A percentile compares a stretch with the other conserved stretches of the same genome.
Evolutionary conservation across 2,329 filamentous ascomycete genomes (phyloP).

Genomic region (Cladophialophora immunda): DNA sequence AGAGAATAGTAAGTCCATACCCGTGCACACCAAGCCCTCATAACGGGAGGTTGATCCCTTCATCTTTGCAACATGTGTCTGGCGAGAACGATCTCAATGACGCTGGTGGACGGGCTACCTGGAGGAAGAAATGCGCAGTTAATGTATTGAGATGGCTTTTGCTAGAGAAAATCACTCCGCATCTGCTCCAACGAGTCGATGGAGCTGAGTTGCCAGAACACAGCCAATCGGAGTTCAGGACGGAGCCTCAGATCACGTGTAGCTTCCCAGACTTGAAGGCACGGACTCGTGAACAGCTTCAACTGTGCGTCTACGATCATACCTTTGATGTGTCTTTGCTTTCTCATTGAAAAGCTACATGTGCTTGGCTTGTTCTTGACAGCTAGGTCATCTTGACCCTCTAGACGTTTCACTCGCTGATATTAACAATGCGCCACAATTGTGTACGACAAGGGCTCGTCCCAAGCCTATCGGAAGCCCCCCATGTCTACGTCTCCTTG

Average conservation of each 20-base stretch:
- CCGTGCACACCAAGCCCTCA: conserved; percentile 23
- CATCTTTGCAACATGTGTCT: conserved; percentile 27
- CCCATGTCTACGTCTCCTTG: too few species aligned
- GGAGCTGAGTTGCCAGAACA: background rate
- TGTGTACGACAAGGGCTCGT: background rate
- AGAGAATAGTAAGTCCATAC: conserved; percentile 5
- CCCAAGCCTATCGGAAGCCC: too few species aligned
- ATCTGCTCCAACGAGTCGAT: background rate
- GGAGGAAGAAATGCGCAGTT: background rate
- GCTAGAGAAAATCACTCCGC: background rate
- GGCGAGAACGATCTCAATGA: conserved; percentile 2
- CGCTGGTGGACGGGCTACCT: background rate
- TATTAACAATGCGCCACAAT: background rate
- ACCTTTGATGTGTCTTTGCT: background rate
- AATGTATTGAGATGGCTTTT: background rate
- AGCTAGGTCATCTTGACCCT: background rate
- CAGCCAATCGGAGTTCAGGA: background rate
- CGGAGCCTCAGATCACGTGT: background rate
- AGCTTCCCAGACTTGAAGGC: background rate
- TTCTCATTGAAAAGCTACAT: background rate
- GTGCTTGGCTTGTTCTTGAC: too few species aligned
- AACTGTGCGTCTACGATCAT: background rate
- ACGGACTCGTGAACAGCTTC: background rate
- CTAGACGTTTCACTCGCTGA: background rate
- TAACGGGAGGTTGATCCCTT: conserved; percentile 13